Base-by-base conservation (phyloP, 192 early-diverging fungal species). In the Backusella tarrabulga region DNA sequence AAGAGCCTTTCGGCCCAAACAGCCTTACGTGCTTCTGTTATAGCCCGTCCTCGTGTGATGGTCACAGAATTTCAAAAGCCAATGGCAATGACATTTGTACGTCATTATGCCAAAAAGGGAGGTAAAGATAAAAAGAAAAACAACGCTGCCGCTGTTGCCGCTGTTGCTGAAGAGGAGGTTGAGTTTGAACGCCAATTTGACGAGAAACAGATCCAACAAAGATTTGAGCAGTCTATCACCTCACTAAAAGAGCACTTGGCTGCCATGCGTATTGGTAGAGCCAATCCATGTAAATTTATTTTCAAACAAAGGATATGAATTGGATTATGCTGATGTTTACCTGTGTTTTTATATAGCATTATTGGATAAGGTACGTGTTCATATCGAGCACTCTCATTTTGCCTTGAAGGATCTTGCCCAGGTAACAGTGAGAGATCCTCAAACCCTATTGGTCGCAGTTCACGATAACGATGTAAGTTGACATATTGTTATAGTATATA, bases 361-460 rank as follows among this genome's bases (percentile, higher is more conserved):
- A n/a, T 80, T 96, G 76, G 93, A 94, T 74, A 79, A 85, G 14
- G 87, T 96, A 3, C 83, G 80, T 56, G 91, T 96, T 15, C 78
- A 83, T 52, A 79, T 93, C 44, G 87, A 91, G 56, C 77, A 81
- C 32, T 83, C 81, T 14, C 86, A 85, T 23, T 88, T 88, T 34
- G 76, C 84, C 15, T 79, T 97, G 26, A 80, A 87, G 1, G 90
- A 92, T 41, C 70, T 95, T 21, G 93, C 94, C 2, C 91, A 92
- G 79, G 86, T 97, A 6, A 86, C 91, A 19, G 87, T 95, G 78
- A 94, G 95, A 80, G 94, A 97, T 68, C 90, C 93, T 34, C 92
- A 95, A 71, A 93, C 90, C 19, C 83, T 97, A 63, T 77, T 95
- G 72, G 93, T 97, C 14, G 89, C 91, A 36, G 85, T 95, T 15